A percentile compares a stretch with the other conserved stretches of the same genome.
These are phyloP conservation scores for Debaryomyces castellii DNA, from an alignment of 805 yeast species.

Conservation along the genomic window DNA sequence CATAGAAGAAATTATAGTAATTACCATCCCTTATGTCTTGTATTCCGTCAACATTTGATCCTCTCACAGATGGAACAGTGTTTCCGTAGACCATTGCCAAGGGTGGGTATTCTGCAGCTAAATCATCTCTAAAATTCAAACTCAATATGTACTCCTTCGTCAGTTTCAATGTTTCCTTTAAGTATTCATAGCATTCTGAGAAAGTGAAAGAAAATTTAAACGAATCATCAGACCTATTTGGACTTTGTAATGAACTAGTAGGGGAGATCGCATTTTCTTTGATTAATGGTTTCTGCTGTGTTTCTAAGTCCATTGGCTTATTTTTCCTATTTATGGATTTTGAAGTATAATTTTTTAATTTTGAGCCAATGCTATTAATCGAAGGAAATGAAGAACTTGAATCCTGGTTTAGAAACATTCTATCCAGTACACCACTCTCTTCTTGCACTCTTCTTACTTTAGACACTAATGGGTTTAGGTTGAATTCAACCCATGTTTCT, in stretches of 20 bases:
- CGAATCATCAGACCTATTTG: slow-evolving; percentile 6
- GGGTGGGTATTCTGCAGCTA: slow-evolving; percentile 67
- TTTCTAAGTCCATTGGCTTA: slow-evolving; percentile 4
- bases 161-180: slow-evolving; percentile 56
- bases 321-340: slow-evolving; percentile 14
- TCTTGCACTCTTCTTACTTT: slow-evolving; percentile 29
- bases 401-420: background rate
- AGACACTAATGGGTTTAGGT: slow-evolving; percentile 72
- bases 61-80: slow-evolving; percentile 81
- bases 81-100: slow-evolving; percentile 80
- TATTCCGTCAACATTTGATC: slow-evolving; percentile 61
- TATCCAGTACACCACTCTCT: slow-evolving; percentile 6
- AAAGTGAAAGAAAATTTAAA: slow-evolving; percentile 31
- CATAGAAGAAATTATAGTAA: slow-evolving; percentile 75
- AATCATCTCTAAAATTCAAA: slow-evolving; percentile 50
- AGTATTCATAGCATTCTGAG: slow-evolving; percentile 63
- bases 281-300: background rate
- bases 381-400: slow-evolving; percentile 16
- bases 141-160: slow-evolving; percentile 59
- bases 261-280: background rate
- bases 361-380: slow-evolving; percentile 26
- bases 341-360: slow-evolving; percentile 24
- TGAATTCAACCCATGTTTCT: slow-evolving; percentile 74
- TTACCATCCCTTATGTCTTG: slow-evolving; percentile 69
- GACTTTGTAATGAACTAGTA: background rate